phyloP scores from a whole-genome alignment of 208 protist genomes.

The Crithidia expoeki region DNA sequence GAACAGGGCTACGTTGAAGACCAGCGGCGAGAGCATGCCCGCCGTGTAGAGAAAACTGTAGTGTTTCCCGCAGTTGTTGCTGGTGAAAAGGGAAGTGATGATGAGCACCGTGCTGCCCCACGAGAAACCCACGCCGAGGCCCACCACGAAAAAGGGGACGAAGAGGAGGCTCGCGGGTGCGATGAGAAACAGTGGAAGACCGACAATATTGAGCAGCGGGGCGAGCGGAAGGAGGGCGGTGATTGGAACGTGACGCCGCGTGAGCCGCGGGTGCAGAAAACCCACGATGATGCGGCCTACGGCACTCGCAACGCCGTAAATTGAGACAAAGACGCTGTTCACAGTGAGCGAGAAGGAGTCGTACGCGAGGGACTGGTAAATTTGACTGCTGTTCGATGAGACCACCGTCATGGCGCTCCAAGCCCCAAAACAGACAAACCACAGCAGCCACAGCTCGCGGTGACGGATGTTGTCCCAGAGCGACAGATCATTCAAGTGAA shows the following conservation, averaged over 20 bases:
- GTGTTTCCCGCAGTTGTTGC: constrained; percentile 77
- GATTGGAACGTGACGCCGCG: constrained; percentile 43
- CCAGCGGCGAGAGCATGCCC: constrained; percentile 75
- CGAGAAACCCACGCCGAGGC: constrained; percentile 74
- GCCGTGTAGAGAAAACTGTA: constrained; percentile 86
- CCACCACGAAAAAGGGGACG: constrained; percentile 75
- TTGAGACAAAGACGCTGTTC: constrained; percentile 81
- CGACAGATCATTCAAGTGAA: constrained; percentile 45
- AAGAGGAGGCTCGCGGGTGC: constrained; percentile 41
- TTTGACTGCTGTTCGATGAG: constrained; percentile 77
- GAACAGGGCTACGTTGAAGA: constrained; percentile 84
- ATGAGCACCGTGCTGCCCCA: constrained; percentile 82
- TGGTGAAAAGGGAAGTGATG: constrained; percentile 65
- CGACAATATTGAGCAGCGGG: constrained; percentile 66
- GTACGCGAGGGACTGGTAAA: constrained; percentile 71
- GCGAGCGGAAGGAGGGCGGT: constrained; percentile 50
- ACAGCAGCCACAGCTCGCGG: constrained; percentile 83
- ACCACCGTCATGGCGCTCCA: constrained; percentile 83
- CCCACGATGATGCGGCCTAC: constrained; percentile 79
- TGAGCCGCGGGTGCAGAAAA: constrained; percentile 45
- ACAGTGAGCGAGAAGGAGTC: constrained; percentile 61
- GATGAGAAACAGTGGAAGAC: constrained; percentile 64
- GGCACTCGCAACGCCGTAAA: constrained; percentile 79
- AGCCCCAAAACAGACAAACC: constrained; percentile 75
- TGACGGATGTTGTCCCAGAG: constrained; percentile 60